Base-by-base conservation (phyloP, 805 yeast species). In the Isabelozyma gotoi region DNA sequence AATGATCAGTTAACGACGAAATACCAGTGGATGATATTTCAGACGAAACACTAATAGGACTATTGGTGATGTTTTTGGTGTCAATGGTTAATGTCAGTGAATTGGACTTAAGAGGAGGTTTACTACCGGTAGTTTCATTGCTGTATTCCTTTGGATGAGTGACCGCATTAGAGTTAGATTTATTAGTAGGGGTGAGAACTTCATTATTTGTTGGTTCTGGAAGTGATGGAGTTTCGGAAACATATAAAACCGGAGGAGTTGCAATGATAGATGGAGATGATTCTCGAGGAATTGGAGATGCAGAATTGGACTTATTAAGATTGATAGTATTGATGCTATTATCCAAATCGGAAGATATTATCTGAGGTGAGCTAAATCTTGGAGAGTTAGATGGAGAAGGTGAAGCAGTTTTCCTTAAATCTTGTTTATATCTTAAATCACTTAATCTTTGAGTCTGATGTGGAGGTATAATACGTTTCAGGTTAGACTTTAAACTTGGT, bases 1-100 rank as follows among this genome's bases (percentile, higher is more conserved):
- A 62, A 45, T 59, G 62, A 35, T 63, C 68, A 3, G 70, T 62
- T 5, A 65, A 60, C 16, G 57, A 52, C 2, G 67, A 63, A 18
- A 61, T 50, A 12, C 60, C 54, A 16, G 65, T 56, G 4, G 66
- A 58, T n/a, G 64, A 57, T 5, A 55, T 46, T 31, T 57, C 66
- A 1, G 67, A 62, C 15, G 50, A 49, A 6, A 58, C 49, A 36
- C 65, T 61, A 4, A 58, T 47, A 2, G 68, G 68, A 39, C 67
- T 62, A 33, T 56, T 56, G 7, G 56, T 43, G 15, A 40, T 42
- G 27, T 40, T 36, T 35, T 40, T 43, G 31, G 37, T 34, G n/a
- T n/a, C 38, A 18, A 35, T 5, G 14, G 19, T 11, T 7, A 18
- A 20, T 8, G 14, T 11, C 35, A 16, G 35, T 1, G 17, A 17